phyloP scores from a whole-genome alignment of 176 grass and related monocot genomes.

The Miscanthus lutarioriparius region DNA sequence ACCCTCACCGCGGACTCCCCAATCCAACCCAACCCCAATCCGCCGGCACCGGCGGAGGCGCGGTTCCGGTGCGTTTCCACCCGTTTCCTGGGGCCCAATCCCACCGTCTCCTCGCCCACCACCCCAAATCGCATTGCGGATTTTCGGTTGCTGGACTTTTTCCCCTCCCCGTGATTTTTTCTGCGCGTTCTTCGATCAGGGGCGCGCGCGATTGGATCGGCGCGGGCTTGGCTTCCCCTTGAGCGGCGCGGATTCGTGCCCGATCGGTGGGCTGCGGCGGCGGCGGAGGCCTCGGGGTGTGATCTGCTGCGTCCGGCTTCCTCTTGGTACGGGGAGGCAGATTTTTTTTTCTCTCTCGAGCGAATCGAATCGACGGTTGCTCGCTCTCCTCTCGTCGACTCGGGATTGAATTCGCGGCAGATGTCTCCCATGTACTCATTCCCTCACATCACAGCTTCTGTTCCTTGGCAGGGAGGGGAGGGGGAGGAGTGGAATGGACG shows the following conservation, averaged over 20 bases:
- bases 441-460: not conserved
- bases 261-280: not conserved
- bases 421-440: not conserved
- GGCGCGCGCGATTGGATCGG: not conserved
- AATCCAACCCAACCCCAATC: not conserved
- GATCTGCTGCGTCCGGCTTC: not conserved
- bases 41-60: not conserved
- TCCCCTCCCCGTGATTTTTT: not conserved
- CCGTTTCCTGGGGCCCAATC: not conserved
- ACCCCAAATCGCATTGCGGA: constrained; percentile 14
- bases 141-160: not conserved
- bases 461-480: not conserved
- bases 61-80: not conserved
- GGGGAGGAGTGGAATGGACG: constrained; percentile 39
- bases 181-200: not conserved
- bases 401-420: not conserved
- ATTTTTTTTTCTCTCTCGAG: not conserved
- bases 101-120: not conserved
- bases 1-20: constrained; percentile 19
- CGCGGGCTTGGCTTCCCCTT: not conserved
- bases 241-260: not conserved
- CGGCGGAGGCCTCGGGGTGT: not conserved
- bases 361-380: not conserved
- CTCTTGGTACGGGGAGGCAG: not conserved
- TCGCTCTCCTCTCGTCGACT: not conserved